A percentile compares a stretch with the other conserved stretches of the same genome.
These are phyloP conservation scores for Fusarium sp. DNA, from an alignment of 2,329 filamentous ascomycete species.

Conservation along the genomic window DNA sequence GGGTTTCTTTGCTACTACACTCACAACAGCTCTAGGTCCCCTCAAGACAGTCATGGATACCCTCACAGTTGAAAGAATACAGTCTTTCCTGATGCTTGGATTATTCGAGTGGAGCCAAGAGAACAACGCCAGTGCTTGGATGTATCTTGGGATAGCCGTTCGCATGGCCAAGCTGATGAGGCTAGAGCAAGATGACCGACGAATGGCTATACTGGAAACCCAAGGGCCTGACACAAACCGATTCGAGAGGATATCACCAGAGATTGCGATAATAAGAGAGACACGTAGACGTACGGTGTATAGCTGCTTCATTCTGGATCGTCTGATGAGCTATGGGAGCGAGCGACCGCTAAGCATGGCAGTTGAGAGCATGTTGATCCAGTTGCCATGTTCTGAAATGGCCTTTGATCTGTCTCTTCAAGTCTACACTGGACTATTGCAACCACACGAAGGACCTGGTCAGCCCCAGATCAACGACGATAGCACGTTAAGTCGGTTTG, in stretches of 20 bases:
- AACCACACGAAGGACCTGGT: conserved; percentile 5
- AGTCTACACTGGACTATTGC: conserved; percentile 62
- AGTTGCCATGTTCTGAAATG: conserved; percentile 13
- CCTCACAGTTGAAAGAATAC: background rate
- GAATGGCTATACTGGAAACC: background rate
- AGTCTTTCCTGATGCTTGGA: conserved; percentile 11
- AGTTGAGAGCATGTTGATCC: conserved; percentile 48
- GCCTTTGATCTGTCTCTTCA: conserved; percentile 70
- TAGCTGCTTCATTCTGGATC: conserved; percentile 78
- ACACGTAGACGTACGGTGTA: conserved; percentile 76
- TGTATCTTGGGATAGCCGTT: background rate
- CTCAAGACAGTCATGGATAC: background rate
- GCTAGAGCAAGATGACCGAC: conserved; percentile 7
- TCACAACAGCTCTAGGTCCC: conserved; percentile 4
- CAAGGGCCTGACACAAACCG: background rate
- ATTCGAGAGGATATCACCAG: background rate
- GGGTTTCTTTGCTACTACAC: background rate
- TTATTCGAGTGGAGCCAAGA: conserved; percentile 11
- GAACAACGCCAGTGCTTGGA: background rate
- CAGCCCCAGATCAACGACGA: conserved; percentile 50
- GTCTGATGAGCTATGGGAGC: conserved; percentile 72
- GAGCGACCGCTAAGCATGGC: conserved; percentile 68
- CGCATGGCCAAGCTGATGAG: conserved; percentile 10
- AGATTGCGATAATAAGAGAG: conserved; percentile 16
- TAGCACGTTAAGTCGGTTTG: conserved; percentile 62